Base-by-base conservation (phyloP, 495 filamentous ascomycete genomes). In the Patellaria atrata region DNA sequence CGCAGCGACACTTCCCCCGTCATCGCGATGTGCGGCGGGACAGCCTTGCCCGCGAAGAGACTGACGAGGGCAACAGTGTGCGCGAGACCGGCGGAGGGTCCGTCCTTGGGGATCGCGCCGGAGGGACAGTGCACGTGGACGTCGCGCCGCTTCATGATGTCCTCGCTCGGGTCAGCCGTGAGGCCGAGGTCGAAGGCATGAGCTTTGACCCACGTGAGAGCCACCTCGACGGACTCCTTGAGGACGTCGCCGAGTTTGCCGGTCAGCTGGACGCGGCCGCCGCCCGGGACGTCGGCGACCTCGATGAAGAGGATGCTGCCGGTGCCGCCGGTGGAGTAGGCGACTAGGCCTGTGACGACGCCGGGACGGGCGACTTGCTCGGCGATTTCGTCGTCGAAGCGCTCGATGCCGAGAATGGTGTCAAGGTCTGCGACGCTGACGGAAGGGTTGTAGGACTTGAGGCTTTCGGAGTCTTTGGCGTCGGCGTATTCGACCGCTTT, bases 241-340 rank as follows among this genome's bases (percentile, higher is more conserved):
- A 99, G 72, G 13, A 96, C 89, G 53, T 93, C 85, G 38, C 89
- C 91, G n/a, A 99, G 73, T 52, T 93, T 99, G 30, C 89, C 89
- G 11, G 89, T 99, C n/a, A 96, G 72, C 59, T 94, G 87, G 29
- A 99, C 79, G 29, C 79, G 77, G 21, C 89, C 89, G 34, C 67
- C 79, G 20, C 89, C 89, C 9, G 89, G 89, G 87, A 96, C 94
- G 52, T 93, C 84, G 20, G 86, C 83, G 18, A 94, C 80, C 59
- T 99, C 89, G 51, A 99, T 96, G 64, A 99, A 99, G 31, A 99
- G 63, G 50, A 99, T 99, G 50, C 82, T 85, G 27, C 89, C 89
- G 57, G 92, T 84, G 27, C 83, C 84, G 30, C 91, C 89, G 14
- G 76, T 81, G 42, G 75, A 81, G 62, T 92, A 96, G n/a, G 91